phyloP scores from a whole-genome alignment of 164 flowering plant genomes.

The Nelumbo lutea region DNA sequence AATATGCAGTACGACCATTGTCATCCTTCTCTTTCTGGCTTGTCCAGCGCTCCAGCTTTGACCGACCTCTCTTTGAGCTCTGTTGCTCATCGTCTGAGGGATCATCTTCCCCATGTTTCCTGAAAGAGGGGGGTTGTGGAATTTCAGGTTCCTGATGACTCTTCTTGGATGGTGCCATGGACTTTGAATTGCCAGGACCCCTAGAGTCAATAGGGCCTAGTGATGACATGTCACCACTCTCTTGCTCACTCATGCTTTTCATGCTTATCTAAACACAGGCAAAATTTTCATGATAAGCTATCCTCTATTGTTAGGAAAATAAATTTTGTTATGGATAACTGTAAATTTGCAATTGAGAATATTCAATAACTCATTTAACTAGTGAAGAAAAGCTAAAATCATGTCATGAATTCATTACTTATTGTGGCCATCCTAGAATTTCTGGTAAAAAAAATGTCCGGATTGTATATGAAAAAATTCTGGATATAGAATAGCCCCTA shows the following conservation, averaged over 20 bases:
- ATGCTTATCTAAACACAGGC: constrained; percentile 29
- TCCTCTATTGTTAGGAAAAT: background rate
- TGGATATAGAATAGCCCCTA: too few species aligned
- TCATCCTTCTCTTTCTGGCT: constrained; percentile 82
- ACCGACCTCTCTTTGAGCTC: constrained; percentile 67
- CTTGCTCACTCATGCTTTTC: constrained; percentile 28
- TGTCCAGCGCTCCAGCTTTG: constrained; percentile 87
- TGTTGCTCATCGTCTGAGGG: constrained; percentile 70
- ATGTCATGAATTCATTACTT: too few species aligned
- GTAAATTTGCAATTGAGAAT: background rate
- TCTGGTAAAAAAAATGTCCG: background rate
- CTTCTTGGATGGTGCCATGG: constrained; percentile 20
- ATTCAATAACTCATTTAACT: background rate
- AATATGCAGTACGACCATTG: constrained; percentile 28
- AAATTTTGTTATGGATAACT: background rate
- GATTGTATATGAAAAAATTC: too few species aligned
- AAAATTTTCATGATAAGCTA: constrained; percentile 13
- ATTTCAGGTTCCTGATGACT: constrained; percentile 27
- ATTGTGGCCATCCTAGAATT: too few species aligned
- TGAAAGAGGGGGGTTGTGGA: constrained; percentile 29
- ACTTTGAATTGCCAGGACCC: constrained; percentile 23
- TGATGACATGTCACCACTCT: constrained; percentile 10
- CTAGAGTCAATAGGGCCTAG: constrained; percentile 10
- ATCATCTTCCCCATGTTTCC: constrained; percentile 57
- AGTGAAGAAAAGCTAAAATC: too few species aligned